Conservation (phyloP, 139 green algal species). For the Chlamydomonas schloesseri region DNA sequence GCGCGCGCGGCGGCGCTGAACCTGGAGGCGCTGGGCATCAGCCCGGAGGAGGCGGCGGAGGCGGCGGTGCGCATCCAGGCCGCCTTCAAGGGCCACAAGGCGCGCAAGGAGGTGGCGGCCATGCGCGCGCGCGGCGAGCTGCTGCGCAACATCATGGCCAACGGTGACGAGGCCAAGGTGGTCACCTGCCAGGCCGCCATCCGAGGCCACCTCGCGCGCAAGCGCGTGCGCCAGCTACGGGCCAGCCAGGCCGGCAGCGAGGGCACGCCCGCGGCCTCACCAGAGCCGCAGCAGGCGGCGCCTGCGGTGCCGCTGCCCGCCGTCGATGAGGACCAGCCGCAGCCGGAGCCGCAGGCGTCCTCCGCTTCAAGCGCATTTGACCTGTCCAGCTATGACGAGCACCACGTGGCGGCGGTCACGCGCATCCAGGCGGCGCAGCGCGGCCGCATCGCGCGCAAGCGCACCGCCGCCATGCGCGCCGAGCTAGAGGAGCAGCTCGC, state of each 20-base stretch:
- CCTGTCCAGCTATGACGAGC: background rate
- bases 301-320: background rate
- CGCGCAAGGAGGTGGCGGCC: conserved; percentile 50
- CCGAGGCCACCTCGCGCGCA: conserved; percentile 38
- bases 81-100: conserved; percentile 23
- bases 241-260: no score
- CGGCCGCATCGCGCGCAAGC: conserved; percentile 10
- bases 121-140: conserved; percentile 20
- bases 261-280: no score
- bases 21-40: conserved; percentile 15
- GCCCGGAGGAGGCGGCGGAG: conserved; percentile 14
- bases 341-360: background rate
- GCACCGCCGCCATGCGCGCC: background rate
- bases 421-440: conserved; percentile 45
- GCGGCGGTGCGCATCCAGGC: conserved; percentile 48
- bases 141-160: conserved; percentile 23
- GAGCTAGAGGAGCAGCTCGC: background rate
- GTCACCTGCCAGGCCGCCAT: conserved; percentile 44
- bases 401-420: conserved; percentile 24
- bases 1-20: background rate
- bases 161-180: conserved; percentile 20
- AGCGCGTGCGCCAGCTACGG: conserved; percentile 31
- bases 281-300: background rate
- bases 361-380: background rate
- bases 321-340: background rate